Percentiles rank a stretch among this genome's conserved stretches.
Evolutionary conservation across 345 rosid species (phyloP).

Genomic region (Mallotus nudiflorus): DNA sequence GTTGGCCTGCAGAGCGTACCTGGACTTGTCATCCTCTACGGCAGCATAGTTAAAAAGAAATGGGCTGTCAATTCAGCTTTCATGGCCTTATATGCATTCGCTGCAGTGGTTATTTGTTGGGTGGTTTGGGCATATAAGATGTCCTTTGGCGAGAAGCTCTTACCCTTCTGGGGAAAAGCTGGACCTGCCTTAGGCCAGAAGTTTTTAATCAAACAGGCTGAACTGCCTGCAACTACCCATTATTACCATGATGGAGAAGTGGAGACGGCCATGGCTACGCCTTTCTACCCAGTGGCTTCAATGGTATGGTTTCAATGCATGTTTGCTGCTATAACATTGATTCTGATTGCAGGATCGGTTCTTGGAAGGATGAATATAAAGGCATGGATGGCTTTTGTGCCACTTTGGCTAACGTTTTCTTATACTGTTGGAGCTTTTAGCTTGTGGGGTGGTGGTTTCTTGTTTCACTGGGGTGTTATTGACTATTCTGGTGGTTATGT

Average conservation of each 20-base stretch:
- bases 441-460: conserved; percentile 56
- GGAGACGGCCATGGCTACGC: conserved; percentile 28
- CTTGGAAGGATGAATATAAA: conserved; percentile 48
- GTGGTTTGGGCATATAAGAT: conserved; percentile 49
- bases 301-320: conserved; percentile 59
- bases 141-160: conserved; percentile 48
- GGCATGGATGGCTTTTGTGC: conserved; percentile 58
- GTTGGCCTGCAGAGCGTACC: conserved; percentile 53
- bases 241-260: not conserved
- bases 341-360: conserved; percentile 44
- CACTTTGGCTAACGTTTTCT: conserved; percentile 48
- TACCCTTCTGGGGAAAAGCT: conserved; percentile 53
- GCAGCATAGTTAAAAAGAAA: conserved; percentile 50
- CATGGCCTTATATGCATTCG: conserved; percentile 55
- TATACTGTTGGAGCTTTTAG: conserved; percentile 51
- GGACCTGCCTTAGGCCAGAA: conserved; percentile 55
- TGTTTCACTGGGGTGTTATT: conserved; percentile 60
- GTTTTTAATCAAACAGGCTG: conserved; percentile 37
- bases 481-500: conserved; percentile 55
- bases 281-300: conserved; percentile 44
- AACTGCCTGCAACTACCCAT: conserved; percentile 35
- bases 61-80: conserved; percentile 54
- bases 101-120: conserved; percentile 48
- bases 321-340: conserved; percentile 42
- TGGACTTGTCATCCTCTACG: conserved; percentile 48